Conservation (phyloP, 2,329 filamentous ascomycete genomes). For the Aspergillus intermedius region DNA sequence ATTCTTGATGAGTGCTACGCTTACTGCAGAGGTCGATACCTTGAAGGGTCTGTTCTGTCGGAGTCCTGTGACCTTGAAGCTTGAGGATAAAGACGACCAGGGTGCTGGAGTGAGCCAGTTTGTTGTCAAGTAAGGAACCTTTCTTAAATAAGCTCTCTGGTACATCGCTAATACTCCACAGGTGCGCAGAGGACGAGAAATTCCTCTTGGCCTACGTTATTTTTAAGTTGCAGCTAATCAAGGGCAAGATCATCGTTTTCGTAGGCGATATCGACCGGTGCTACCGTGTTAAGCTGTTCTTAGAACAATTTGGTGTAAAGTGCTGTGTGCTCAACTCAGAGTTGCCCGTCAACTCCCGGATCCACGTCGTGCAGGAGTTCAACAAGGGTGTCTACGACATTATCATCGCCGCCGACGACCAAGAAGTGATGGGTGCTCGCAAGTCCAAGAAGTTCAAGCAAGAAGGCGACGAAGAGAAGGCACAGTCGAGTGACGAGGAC, state of each 20-base stretch:
- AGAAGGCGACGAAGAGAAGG: conserved; percentile 20
- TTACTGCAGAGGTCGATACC: conserved; percentile 79
- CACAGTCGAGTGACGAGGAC: conserved; percentile 27
- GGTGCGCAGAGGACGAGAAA: conserved; percentile 93
- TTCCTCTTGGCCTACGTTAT: conserved; percentile 89
- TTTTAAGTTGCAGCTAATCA: conserved; percentile 89
- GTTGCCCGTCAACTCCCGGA: conserved; percentile 81
- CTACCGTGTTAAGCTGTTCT: conserved; percentile 87
- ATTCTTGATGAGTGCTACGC: conserved; percentile 86
- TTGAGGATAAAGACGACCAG: conserved; percentile 75
- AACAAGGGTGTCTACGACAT: conserved; percentile 97
- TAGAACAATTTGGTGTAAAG: conserved; percentile 94
- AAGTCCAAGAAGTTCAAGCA: conserved; percentile 25
- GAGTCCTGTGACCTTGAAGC: conserved; percentile 69
- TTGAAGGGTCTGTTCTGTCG: conserved; percentile 80
- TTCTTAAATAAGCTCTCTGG: conserved; percentile 1
- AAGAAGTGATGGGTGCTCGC: conserved; percentile 64
- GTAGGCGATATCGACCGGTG: conserved; percentile 82
- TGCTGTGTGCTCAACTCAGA: conserved; percentile 93
- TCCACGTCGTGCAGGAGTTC: conserved; percentile 95
- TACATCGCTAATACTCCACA: conserved; percentile 23
- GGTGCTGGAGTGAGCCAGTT: conserved; percentile 77
- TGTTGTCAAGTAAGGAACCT: conserved; percentile 60
- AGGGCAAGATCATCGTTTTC: conserved; percentile 81
- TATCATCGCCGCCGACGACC: conserved; percentile 91